A percentile compares a stretch with the other conserved stretches of the same genome.
Conservation (phyloP, 495 filamentous ascomycete species). For the Tuber borchii region DNA sequence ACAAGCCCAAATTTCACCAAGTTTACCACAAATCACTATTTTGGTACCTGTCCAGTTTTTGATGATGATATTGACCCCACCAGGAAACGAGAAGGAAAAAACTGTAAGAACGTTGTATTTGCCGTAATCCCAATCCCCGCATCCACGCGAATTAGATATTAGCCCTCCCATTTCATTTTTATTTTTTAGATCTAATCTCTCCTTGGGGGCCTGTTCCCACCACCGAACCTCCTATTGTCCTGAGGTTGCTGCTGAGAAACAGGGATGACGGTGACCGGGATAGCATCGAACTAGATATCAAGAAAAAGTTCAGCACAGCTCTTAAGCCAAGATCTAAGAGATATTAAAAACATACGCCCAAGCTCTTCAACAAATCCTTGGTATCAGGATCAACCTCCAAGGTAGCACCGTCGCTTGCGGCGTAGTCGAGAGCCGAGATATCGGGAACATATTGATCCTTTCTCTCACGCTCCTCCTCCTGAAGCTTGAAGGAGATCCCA, state of each 20-base stretch:
- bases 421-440: conserved; percentile 95
- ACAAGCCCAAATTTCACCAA: neutral
- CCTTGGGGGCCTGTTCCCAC: conserved; percentile 33
- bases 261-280: conserved; percentile 87
- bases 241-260: conserved; percentile 75
- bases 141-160: neutral
- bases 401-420: conserved; percentile 81
- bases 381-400: conserved; percentile 94
- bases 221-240: conserved; percentile 39
- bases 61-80: neutral
- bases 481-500: conserved; percentile 99
- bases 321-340: neutral
- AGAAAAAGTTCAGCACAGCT: conserved; percentile 1
- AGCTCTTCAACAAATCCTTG: conserved; percentile 95
- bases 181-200: conserved; percentile 22
- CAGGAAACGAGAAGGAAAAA: neutral
- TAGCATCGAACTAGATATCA: conserved; percentile 74
- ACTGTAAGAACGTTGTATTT: neutral
- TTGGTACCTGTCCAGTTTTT: neutral
- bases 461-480: conserved; percentile 99
- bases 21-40: neutral
- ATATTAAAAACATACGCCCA: conserved; percentile 68
- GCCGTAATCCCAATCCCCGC: neutral
- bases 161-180: neutral
- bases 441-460: conserved; percentile 99